A percentile compares a stretch with the other conserved stretches of the same genome.
These are phyloP conservation scores for Plasmodium vivax DNA, from an alignment of 169 alveolate genomes.

Conservation along the genomic window DNA sequence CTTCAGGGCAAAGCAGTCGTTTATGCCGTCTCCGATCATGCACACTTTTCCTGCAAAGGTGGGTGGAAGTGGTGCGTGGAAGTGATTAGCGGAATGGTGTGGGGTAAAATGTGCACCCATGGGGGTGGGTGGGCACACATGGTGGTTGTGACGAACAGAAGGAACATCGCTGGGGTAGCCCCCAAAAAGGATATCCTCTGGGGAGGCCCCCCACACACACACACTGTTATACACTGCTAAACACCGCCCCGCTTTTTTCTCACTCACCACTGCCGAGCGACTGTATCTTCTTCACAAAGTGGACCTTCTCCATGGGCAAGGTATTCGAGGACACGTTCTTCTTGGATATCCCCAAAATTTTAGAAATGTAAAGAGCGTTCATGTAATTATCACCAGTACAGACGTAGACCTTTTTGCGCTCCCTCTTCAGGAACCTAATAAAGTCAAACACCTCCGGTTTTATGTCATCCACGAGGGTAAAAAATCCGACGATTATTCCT, in stretches of 20 bases:
- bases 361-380: constrained; percentile 68
- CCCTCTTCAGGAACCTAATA: constrained; percentile 25
- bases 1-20: constrained; percentile 70
- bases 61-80: background rate
- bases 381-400: constrained; percentile 71
- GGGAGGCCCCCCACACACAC: background rate
- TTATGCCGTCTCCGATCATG: constrained; percentile 74
- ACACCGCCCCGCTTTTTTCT: background rate
- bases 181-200: background rate
- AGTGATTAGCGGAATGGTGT: background rate
- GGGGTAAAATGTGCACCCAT: background rate
- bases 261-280: constrained; percentile 51
- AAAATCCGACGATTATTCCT: constrained; percentile 68
- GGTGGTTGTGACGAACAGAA: background rate
- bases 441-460: constrained; percentile 67
- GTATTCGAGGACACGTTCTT: constrained; percentile 56
- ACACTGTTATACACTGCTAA: too few species aligned
- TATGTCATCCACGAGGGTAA: constrained; percentile 49
- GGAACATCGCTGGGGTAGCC: background rate
- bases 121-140: background rate
- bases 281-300: constrained; percentile 58
- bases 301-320: constrained; percentile 64
- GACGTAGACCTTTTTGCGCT: constrained; percentile 48
- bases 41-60: constrained; percentile 52
- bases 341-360: constrained; percentile 57